A percentile compares a stretch with the other conserved stretches of the same genome.
Conservation (phyloP, 371 early-diverging fungal genomes). For the Blastocladiella emersonii region DNA sequence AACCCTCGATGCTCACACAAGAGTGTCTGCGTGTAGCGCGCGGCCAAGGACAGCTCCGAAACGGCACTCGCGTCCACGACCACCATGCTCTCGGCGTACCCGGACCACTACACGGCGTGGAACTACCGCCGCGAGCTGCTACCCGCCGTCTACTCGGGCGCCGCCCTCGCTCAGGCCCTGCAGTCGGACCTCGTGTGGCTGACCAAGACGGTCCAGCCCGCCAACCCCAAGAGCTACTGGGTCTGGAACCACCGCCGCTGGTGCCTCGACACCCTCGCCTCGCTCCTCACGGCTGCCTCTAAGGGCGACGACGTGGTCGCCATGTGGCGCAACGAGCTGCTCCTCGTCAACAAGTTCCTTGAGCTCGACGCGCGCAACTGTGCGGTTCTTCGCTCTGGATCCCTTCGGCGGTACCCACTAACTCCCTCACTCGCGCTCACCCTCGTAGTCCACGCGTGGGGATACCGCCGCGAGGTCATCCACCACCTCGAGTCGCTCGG, state of each 20-base stretch:
- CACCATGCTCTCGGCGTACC: slow-evolving; percentile 54
- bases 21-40: neutral
- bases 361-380: slow-evolving; percentile 83
- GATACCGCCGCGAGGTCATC: slow-evolving; percentile 74
- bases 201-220: slow-evolving; percentile 36
- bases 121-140: slow-evolving; percentile 64
- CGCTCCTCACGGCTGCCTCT: slow-evolving; percentile 12
- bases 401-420: slow-evolving; percentile 3
- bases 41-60: neutral
- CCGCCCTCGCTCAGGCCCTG: slow-evolving; percentile 7
- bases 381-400: no score
- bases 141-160: slow-evolving; percentile 7
- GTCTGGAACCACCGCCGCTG: slow-evolving; percentile 91
- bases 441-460: slow-evolving; percentile 81
- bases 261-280: slow-evolving; percentile 48
- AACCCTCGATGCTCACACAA: neutral
- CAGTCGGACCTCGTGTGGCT: slow-evolving; percentile 48
- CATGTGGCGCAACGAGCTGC: slow-evolving; percentile 61
- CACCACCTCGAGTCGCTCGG: slow-evolving; percentile 24
- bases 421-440: neutral
- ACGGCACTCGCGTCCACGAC: slow-evolving; percentile 47
- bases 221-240: slow-evolving; percentile 81
- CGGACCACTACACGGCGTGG: slow-evolving; percentile 85
- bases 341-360: slow-evolving; percentile 57
- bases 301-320: slow-evolving; percentile 21